These are phyloP conservation scores for Salvia sclarea DNA, from an alignment of 305 asterid species.

Conservation along the genomic window DNA sequence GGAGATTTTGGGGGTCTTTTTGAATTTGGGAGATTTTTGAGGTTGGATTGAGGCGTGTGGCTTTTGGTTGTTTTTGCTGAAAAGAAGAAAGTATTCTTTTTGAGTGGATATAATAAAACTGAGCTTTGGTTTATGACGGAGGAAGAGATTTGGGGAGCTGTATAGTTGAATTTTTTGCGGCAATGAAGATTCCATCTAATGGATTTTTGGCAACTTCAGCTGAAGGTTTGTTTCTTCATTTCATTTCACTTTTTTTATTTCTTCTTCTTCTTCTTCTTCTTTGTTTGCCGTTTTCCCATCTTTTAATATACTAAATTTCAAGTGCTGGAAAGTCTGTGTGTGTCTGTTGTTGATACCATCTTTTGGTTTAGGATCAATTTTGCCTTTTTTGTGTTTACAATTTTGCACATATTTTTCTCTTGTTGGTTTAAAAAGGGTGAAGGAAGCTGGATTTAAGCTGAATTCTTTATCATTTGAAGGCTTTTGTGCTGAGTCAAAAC, in stretches of 20 bases:
- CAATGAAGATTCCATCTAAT: conserved; percentile 79
- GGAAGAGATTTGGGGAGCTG: conserved; percentile 26
- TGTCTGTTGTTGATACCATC: not conserved
- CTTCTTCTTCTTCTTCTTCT: not conserved
- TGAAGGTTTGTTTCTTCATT: conserved; percentile 58
- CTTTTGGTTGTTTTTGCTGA: conserved; percentile 14
- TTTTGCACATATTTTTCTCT: not conserved
- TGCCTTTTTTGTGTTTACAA: conserved; percentile 1
- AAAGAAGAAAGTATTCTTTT: conserved; percentile 20
- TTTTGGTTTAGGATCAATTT: not conserved
- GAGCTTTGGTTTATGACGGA: conserved; percentile 32
- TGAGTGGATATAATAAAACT: conserved; percentile 21
- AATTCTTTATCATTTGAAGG: not conserved
- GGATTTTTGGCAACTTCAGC: conserved; percentile 74
- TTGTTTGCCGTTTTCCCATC: not conserved
- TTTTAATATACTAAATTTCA: not conserved
- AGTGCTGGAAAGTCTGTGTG: not conserved
- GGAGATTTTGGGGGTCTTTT: not conserved
- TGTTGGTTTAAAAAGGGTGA: not conserved
- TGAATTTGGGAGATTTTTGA: conserved; percentile 27
- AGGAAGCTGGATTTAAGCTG: not conserved
- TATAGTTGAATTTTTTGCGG: conserved; percentile 31
- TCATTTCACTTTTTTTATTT: not conserved
- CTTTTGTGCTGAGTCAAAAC: conserved; percentile 2
- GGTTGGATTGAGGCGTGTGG: conserved; percentile 14